Conservation (phyloP, 2,329 filamentous ascomycete genomes). For the Thielaviopsis populi region DNA sequence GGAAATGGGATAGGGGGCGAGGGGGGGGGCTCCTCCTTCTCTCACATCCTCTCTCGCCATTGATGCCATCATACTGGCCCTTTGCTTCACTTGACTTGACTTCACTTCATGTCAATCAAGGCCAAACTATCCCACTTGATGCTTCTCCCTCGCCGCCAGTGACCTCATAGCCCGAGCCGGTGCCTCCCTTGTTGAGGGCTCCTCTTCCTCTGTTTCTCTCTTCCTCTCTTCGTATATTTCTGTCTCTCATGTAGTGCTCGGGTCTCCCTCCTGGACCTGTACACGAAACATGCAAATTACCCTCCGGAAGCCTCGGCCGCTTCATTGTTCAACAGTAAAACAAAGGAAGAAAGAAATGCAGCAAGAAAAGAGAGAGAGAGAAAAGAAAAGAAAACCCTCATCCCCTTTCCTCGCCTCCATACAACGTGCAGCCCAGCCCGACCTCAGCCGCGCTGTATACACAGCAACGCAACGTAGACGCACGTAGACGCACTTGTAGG, state of each 20-base stretch:
- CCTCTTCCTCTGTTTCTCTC: not conserved
- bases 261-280: not conserved
- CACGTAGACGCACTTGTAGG: not conserved
- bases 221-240: too few relatives aligned
- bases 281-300: not conserved
- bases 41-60: too few relatives aligned
- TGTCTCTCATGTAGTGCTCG: not conserved
- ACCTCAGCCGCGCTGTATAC: too few relatives aligned
- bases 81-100: too few relatives aligned
- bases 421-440: too few relatives aligned
- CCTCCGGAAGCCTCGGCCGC: not conserved
- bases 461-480: too few relatives aligned
- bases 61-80: too few relatives aligned
- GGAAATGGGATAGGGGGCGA: too few relatives aligned
- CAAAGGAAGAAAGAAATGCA: too few relatives aligned
- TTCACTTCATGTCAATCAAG: not conserved
- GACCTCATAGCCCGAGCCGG: not conserved
- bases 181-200: not conserved
- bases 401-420: too few relatives aligned
- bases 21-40: too few relatives aligned
- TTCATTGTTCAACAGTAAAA: not conserved
- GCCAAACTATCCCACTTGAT: not conserved
- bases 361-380: not conserved
- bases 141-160: not conserved
- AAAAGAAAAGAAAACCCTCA: not conserved